Base-by-base conservation (phyloP, 371 early-diverging fungal genomes). In the Apophysomyces variabilis region DNA sequence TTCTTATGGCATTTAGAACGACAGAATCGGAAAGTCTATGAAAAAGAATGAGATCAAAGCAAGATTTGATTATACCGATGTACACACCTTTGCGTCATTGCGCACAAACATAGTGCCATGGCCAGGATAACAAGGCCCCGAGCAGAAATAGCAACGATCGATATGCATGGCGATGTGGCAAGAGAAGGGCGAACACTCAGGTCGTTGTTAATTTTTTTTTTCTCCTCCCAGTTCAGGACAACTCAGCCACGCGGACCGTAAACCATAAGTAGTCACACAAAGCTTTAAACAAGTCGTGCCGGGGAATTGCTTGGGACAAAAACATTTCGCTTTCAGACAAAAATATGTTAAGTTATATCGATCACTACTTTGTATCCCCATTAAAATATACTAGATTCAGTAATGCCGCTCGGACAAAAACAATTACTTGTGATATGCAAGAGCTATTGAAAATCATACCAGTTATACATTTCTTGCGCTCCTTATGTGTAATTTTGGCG, bases 71-170 rank as follows among this genome's bases (percentile, higher is more conserved):
- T 11, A 50, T 50, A 7, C 8, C n/a, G 58, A 3, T 38, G 57
- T 37, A 45, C 4, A 61, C 83, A 93, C 94, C 90, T 95, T 98
- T 69, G 92, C 87, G 87, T 99, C 99, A 73, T 97, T 98, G 64
- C 99, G 85, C 54, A 99, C 98, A 89, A 99, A 99, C 92, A 92
- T 93, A 67, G 93, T 95, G 50, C 99, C 99, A 78, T 99, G 99
- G 7, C 99, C 99, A 41, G 99, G 99, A 77, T 99, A 99, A 70
- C 95, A 91, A 60, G 95, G 98, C 38, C 93, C 93, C 41, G 98
- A 97, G 88, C 99, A 99, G 82, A 99, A 99, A 83, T 96, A 99
- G 83, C 99, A 99, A 90, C 99, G 99, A 85, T 98, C 97, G 67
- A 99, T 89, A 80, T 99, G 90, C 99, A 99, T 99, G 63, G 60